Evolutionary conservation across 257 asterid species (phyloP), one percentile per base, ranked within the genome.

Genomic region (Cinchona pubescens): DNA sequence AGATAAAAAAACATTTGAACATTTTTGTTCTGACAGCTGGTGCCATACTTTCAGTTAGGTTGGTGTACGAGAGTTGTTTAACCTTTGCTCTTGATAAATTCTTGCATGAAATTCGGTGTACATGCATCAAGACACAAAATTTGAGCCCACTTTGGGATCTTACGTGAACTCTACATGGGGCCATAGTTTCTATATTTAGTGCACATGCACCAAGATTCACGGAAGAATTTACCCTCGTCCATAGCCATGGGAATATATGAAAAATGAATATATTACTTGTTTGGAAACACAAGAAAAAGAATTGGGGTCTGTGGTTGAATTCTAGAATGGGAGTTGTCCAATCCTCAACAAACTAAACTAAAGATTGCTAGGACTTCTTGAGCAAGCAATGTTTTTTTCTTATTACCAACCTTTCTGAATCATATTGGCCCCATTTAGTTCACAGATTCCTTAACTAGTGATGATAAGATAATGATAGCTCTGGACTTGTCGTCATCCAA

Each of bases 291-390:
- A 0, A 30, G 21, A 67, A 14, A 30, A 19, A 23, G 8, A 10
- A 16, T 37, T 40, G 29, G 59, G 59, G 10, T 53, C 18, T 40
- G 3, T 48, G 40, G 32, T 63, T 4, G 48, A 45, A 62, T 19
- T 69, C 38, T 37, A 2, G 7, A n/a, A 49, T 4, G 5, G 14
- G 18, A 18, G 10, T 25, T 45, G 21, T 29, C 49, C 45, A 43
- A 53, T 29, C 4, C 73, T 29, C 14, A 0, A 34, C 23, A 34
- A 32, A 21, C 48, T 19, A 30, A 70, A 37, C 75, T 32, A 35
- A 40, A 72, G 30, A 58, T 72, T 72, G 29, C 55, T 72, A 6
- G 42, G 75, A 62, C 59, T 32, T 35, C 75, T 45, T 46, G 64
- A 68, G 49, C 51, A 40, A n/a, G n/a, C n/a, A n/a, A n/a, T n/a